Percentiles rank a stretch among this genome's conserved stretches.
Conservation (phyloP, 768 basidiomycete genomes). For the Leccinum uliginosum region DNA sequence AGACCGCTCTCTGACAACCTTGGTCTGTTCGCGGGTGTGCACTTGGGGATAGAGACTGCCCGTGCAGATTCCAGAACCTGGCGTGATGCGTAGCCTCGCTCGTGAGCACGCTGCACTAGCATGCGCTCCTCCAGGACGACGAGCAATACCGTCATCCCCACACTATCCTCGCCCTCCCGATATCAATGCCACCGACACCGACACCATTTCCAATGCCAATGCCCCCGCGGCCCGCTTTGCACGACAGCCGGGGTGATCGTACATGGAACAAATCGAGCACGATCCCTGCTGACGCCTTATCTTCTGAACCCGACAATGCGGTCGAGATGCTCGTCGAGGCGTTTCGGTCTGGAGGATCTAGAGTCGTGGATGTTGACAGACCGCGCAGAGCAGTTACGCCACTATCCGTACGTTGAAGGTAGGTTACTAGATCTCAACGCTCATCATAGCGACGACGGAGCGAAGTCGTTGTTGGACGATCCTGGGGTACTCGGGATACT, state of each 20-base stretch:
- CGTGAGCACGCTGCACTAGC: slow-evolving; percentile 41
- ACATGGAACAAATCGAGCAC: slow-evolving; percentile 39
- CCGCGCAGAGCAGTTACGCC: slow-evolving; percentile 33
- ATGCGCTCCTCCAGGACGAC: slow-evolving; percentile 30
- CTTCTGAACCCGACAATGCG: slow-evolving; percentile 41
- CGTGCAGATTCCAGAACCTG: slow-evolving; percentile 36
- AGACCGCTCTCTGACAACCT: slow-evolving; percentile 30
- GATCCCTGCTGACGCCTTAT: slow-evolving; percentile 35
- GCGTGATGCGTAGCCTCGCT: slow-evolving; percentile 48
- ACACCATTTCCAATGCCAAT: not conserved
- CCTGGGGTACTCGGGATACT: slow-evolving; percentile 50
- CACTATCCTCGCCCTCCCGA: slow-evolving; percentile 36
- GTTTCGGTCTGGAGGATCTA: slow-evolving; percentile 41
- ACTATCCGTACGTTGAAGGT: slow-evolving; percentile 22
- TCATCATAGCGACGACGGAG: not conserved
- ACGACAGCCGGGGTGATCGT: too few relatives aligned
- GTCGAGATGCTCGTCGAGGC: slow-evolving; percentile 39
- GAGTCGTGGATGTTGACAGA: slow-evolving; percentile 42
- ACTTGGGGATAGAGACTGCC: slow-evolving; percentile 58
- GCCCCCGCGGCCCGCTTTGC: not conserved
- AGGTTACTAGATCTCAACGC: slow-evolving; percentile 18
- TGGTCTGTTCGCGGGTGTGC: slow-evolving; percentile 44
- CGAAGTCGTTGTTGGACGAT: slow-evolving; percentile 37
- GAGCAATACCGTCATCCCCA: slow-evolving; percentile 12
- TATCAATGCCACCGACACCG: not conserved